phyloP scores from a whole-genome alignment of 352 stramenopile genomes.

The Phytopythium aichiense region DNA sequence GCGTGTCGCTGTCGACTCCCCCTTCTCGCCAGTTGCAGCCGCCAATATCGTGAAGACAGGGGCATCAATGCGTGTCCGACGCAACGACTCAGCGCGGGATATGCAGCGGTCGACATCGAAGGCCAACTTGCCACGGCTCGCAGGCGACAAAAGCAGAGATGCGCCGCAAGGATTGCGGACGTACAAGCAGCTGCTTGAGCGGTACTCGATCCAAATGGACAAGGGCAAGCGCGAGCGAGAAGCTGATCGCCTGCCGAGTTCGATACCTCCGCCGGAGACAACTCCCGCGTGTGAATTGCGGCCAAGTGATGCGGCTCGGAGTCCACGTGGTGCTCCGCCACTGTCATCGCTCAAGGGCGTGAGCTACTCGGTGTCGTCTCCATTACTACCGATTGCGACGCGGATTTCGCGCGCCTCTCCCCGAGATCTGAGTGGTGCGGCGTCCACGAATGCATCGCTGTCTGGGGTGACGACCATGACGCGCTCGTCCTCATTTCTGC shows the following conservation, averaged over 20 bases:
- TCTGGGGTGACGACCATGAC: neutral
- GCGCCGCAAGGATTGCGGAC: slow-evolving; percentile 7
- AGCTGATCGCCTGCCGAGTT: neutral
- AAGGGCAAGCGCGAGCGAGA: slow-evolving; percentile 8
- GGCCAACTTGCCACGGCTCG: slow-evolving; percentile 1
- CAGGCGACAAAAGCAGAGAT: neutral
- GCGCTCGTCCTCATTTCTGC: neutral
- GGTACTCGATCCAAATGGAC: slow-evolving; percentile 24
- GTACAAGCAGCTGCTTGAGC: slow-evolving; percentile 40
- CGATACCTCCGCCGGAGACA: neutral
- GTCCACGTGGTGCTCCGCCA: neutral
- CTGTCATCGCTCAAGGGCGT: neutral
- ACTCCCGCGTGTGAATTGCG: neutral
- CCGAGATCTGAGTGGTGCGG: neutral
- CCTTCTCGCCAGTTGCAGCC: neutral
- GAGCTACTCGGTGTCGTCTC: neutral
- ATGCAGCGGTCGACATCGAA: neutral
- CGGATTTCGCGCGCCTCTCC: slow-evolving; percentile 4
- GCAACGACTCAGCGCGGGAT: neutral
- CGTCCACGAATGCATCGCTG: neutral
- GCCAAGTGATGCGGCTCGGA: neutral
- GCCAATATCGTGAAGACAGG: neutral
- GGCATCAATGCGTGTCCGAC: neutral
- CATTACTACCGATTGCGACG: neutral
- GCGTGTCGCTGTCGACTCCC: neutral